Percentiles rank a stretch among this genome's conserved stretches.
Evolutionary conservation across 2,329 filamentous ascomycete genomes (phyloP).

Genomic region (Hirsutella rhossiliensis): DNA sequence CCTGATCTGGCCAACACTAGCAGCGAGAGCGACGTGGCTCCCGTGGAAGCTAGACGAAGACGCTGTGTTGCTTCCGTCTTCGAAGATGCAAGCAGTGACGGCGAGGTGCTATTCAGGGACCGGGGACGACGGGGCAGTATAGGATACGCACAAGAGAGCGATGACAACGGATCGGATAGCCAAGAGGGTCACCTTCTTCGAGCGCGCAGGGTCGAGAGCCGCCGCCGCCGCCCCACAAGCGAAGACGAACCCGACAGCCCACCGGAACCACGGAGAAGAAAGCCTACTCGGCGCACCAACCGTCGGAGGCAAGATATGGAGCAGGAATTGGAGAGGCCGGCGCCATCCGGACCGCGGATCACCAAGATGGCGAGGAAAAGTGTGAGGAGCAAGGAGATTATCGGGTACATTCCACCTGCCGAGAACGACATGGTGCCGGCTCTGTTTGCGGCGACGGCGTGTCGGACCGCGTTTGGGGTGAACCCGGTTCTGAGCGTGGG

Average conservation of each 20-base stretch:
- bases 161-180: not conserved
- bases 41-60: not conserved
- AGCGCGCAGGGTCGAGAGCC: too few species aligned
- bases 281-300: not conserved
- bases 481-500: too few species aligned
- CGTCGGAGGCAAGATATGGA: not conserved
- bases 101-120: not conserved
- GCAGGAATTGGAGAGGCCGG: not conserved
- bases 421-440: constrained; percentile 6
- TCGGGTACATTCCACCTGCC: constrained; percentile 22
- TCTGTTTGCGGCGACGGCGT: constrained; percentile 7
- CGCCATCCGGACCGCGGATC: constrained; percentile 19
- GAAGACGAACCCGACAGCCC: constrained; percentile 4
- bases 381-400: constrained; percentile 34
- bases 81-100: not conserved
- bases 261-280: not conserved
- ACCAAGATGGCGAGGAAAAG: constrained; percentile 27
- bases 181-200: too few species aligned
- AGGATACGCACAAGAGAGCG: not conserved
- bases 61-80: not conserved
- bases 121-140: too few species aligned
- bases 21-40: constrained; percentile 1
- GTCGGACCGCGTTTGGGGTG: not conserved
- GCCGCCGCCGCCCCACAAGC: not conserved
- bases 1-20: not conserved